Base-by-base conservation (phyloP, 441 rosid genomes). In the Bruguiera hainesii region DNA sequence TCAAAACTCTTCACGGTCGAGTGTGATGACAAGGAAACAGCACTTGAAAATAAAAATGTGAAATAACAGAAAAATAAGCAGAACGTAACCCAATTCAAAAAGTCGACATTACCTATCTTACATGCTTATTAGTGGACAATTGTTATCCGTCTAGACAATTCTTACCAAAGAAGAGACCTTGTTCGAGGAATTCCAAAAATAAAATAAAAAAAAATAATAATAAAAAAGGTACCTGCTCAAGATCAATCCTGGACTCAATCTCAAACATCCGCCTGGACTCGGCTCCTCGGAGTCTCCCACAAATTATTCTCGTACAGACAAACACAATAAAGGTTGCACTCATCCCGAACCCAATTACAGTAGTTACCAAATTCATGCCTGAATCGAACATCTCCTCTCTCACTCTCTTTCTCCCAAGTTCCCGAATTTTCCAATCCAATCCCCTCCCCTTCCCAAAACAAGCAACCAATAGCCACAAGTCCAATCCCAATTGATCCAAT, bases 281-380 rank as follows among this genome's bases (percentile, higher is more conserved):
- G 5, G 78, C 71, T 29, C 81, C 69, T 60, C 85, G 74, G 59
- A 81, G 42, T 76, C 88, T 81, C 61, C 85, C 75, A 57, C 94
- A 88, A 5, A 88, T 75, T 19, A 88, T 78, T 71, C 89, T 82
- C 20, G 84, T 71, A 65, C 89, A 88, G 33, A 88, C 79, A 46
- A 84, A 88, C 71, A 82, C 80, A 6, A 86, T 83, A 69, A 88
- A 86, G 60, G 87, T 64, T 6, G 83, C 86, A 73, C 88, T 86
- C 87, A 82, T 79, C 52, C 76, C 89, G 73, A 88, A 88, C 52
- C 86, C 95, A 61, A 88, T 83, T 5, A 83, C 48, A 5, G 85
- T 82, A 9, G 95, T 82, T 20, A 84, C 77, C 80, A 79, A 73
- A 77, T 81, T 86, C 84, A 80, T 74, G 21, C 75, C 77, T 19